phyloP scores from a whole-genome alignment of 371 early-diverging fungal species.

The Mortierella sp. region DNA sequence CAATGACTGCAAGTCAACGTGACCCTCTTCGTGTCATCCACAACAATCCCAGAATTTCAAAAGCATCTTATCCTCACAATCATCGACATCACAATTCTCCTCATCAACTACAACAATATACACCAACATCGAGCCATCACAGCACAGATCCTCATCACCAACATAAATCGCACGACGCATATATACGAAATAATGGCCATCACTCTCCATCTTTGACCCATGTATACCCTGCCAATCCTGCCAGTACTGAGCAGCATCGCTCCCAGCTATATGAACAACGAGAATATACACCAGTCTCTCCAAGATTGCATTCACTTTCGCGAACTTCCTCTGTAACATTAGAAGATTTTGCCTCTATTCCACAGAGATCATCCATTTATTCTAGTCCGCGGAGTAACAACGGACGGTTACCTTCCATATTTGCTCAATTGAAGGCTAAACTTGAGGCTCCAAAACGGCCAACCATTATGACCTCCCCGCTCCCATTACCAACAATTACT shows the following conservation, averaged over 20 bases:
- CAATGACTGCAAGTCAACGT: constrained; percentile 18
- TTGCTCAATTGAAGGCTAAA: constrained; percentile 45
- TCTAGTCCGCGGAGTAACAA: constrained; percentile 28
- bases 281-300: neutral
- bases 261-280: constrained; percentile 5
- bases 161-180: neutral
- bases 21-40: constrained; percentile 42
- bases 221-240: neutral
- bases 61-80: constrained; percentile 10
- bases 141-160: neutral
- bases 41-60: constrained; percentile 21
- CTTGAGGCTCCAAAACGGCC: constrained; percentile 37
- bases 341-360: neutral
- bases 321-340: neutral
- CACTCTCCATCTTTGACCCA: neutral
- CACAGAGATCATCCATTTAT: constrained; percentile 19
- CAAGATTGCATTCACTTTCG: neutral
- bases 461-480: constrained; percentile 25
- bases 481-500: constrained; percentile 1
- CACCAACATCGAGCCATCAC: neutral
- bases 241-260: neutral
- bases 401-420: constrained; percentile 29
- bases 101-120: neutral
- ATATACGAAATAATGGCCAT: neutral
- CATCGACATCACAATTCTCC: constrained; percentile 7